Percentiles rank a stretch among this genome's conserved stretches.
phyloP scores from a whole-genome alignment of 371 early-diverging fungal genomes.

The Mortierella sp. region DNA sequence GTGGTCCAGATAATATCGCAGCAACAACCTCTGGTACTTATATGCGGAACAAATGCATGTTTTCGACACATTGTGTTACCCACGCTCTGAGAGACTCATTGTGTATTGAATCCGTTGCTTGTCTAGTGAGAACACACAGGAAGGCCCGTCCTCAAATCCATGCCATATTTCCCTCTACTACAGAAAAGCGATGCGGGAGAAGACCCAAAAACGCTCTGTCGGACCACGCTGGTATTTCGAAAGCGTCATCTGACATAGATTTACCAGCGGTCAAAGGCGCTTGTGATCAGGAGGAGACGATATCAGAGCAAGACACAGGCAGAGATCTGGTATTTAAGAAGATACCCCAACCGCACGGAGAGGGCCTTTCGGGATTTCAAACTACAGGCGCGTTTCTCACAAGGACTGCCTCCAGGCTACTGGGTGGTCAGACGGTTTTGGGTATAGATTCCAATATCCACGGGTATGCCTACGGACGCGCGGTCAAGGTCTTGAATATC shows the following conservation, averaged over 20 bases:
- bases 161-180: neutral
- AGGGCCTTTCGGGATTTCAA: constrained; percentile 42
- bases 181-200: constrained; percentile 14
- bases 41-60: no score
- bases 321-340: no score
- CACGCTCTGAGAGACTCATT: no score
- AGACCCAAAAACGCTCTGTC: constrained; percentile 17
- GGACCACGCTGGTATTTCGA: neutral
- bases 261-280: no score
- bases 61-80: no score
- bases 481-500: constrained; percentile 60
- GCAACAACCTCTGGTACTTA: no score
- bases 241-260: no score
- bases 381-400: constrained; percentile 68
- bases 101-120: neutral
- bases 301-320: no score
- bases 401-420: constrained; percentile 60
- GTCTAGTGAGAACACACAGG: neutral
- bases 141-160: constrained; percentile 3
- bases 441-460: constrained; percentile 57
- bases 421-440: constrained; percentile 42
- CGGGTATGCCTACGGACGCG: constrained; percentile 56
- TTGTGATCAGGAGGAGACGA: no score
- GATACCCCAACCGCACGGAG: neutral
- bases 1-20: neutral